phyloP scores from a whole-genome alignment of 768 basidiomycete genomes.

The Phylloporus sp. region DNA sequence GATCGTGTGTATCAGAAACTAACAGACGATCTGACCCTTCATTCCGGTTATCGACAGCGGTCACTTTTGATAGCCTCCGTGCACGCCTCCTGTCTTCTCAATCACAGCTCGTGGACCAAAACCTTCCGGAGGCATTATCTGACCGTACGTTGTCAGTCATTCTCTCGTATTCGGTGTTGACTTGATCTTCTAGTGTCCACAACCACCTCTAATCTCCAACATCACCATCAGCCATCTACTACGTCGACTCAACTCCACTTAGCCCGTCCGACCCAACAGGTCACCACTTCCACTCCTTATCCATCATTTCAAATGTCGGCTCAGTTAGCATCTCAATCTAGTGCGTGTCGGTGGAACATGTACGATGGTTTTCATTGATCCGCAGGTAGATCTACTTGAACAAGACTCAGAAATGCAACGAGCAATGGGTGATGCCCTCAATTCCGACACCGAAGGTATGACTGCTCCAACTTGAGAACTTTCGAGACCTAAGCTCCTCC shows the following conservation, averaged over 20 bases:
- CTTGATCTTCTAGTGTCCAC: slow-evolving; percentile 16
- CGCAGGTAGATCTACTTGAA: slow-evolving; percentile 55
- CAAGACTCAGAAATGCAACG: slow-evolving; percentile 72
- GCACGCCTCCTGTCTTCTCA: slow-evolving; percentile 41
- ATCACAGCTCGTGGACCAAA: slow-evolving; percentile 37
- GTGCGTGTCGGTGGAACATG: slow-evolving; percentile 34
- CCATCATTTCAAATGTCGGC: slow-evolving; percentile 52
- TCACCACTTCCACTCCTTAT: slow-evolving; percentile 54
- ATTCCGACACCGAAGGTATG: slow-evolving; percentile 43
- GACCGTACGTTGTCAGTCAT: slow-evolving; percentile 32
- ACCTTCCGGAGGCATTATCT: slow-evolving; percentile 28
- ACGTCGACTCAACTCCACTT: slow-evolving; percentile 38
- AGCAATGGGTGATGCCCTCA: slow-evolving; percentile 53
- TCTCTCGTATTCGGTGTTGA: slow-evolving; percentile 3
- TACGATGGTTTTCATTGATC: background rate
- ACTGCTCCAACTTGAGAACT: background rate
- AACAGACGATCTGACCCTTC: slow-evolving; percentile 33
- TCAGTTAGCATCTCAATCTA: slow-evolving; percentile 48
- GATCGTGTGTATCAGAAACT: slow-evolving; percentile 18
- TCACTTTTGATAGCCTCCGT: slow-evolving; percentile 45
- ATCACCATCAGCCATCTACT: slow-evolving; percentile 25
- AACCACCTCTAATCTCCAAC: slow-evolving; percentile 10
- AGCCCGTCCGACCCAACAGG: slow-evolving; percentile 42
- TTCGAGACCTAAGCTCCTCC: background rate
- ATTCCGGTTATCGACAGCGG: slow-evolving; percentile 42